Evolutionary conservation across 2,329 filamentous ascomycete genomes (phyloP).

Genomic region (Monascus ruber): DNA sequence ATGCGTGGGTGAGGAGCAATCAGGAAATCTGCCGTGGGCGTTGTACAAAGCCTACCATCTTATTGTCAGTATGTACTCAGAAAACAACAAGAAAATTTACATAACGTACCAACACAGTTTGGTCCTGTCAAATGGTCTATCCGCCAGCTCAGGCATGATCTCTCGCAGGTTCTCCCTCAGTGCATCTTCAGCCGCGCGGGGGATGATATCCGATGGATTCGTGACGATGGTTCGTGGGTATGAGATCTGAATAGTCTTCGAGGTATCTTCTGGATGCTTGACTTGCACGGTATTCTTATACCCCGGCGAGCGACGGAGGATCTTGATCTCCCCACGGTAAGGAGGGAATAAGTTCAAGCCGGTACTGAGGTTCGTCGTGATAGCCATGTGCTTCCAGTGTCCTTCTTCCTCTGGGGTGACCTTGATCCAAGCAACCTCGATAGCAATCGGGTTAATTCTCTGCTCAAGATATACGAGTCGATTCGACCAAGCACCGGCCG

Average conservation of each 20-base stretch:
- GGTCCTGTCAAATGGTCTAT: conserved; percentile 11
- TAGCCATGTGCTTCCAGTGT: conserved; percentile 52
- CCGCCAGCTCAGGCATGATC: conserved; percentile 12
- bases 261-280: conserved; percentile 11
- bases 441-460: conserved; percentile 63
- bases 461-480: conserved; percentile 62
- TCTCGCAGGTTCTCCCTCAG: conserved; percentile 11
- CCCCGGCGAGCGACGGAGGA: conserved; percentile 12
- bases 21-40: conserved; percentile 9
- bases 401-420: conserved; percentile 58
- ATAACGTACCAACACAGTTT: conserved; percentile 13
- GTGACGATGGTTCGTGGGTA: conserved; percentile 11
- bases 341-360: conserved; percentile 41
- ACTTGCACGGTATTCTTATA: conserved; percentile 12
- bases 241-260: conserved; percentile 8
- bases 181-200: conserved; percentile 10
- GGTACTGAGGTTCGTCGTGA: conserved; percentile 34
- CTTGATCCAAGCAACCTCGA: conserved; percentile 62
- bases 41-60: conserved; percentile 6
- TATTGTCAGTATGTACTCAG: not conserved
- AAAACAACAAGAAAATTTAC: not conserved
- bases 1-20: conserved; percentile 10
- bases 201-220: conserved; percentile 13
- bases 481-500: conserved; percentile 74
- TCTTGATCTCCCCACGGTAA: conserved; percentile 15